phyloP scores from a whole-genome alignment of 2,329 filamentous ascomycete genomes.

The Trichoderma sp. region DNA sequence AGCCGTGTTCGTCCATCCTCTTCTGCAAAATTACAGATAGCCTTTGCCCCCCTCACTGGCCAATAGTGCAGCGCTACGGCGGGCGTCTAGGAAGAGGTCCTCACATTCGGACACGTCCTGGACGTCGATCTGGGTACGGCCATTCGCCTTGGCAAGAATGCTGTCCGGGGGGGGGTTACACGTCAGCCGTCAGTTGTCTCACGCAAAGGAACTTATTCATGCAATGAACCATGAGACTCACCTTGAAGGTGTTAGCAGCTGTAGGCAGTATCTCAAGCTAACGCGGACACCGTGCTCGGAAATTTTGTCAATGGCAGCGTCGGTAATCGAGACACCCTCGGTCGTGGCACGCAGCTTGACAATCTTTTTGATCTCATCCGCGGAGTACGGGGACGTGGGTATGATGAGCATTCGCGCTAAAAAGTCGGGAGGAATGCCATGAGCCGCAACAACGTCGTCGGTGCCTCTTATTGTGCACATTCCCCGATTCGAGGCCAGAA shows the following conservation, averaged over 20 bases:
- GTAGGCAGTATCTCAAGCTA: conserved; percentile 88
- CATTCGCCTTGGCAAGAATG: conserved; percentile 85
- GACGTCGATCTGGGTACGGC: conserved; percentile 73
- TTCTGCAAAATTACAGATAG: conserved; percentile 58
- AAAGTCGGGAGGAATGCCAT: conserved; percentile 93
- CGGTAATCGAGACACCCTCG: conserved; percentile 76
- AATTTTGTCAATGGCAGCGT: conserved; percentile 84
- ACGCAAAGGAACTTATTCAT: conserved; percentile 27
- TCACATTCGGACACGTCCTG: conserved; percentile 80
- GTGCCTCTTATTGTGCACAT: conserved; percentile 90
- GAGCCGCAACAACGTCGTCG: conserved; percentile 77
- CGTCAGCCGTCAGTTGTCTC: conserved; percentile 39
- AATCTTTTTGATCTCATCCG: conserved; percentile 90
- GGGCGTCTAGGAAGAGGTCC: conserved; percentile 80
- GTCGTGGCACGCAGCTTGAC: conserved; percentile 81
- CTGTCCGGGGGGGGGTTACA: conserved; percentile 44
- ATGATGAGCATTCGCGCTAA: conserved; percentile 93
- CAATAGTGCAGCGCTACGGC: conserved; percentile 73
- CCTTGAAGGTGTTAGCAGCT: conserved; percentile 84
- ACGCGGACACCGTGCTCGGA: conserved; percentile 84
- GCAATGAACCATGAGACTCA: conserved; percentile 39
- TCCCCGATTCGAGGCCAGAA: conserved; percentile 95
- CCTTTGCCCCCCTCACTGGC: conserved; percentile 61
- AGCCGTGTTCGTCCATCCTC: conserved; percentile 13
- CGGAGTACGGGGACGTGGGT: conserved; percentile 85